phyloP scores from a whole-genome alignment of 352 stramenopile genomes.

The Phytophthora hybrid region DNA sequence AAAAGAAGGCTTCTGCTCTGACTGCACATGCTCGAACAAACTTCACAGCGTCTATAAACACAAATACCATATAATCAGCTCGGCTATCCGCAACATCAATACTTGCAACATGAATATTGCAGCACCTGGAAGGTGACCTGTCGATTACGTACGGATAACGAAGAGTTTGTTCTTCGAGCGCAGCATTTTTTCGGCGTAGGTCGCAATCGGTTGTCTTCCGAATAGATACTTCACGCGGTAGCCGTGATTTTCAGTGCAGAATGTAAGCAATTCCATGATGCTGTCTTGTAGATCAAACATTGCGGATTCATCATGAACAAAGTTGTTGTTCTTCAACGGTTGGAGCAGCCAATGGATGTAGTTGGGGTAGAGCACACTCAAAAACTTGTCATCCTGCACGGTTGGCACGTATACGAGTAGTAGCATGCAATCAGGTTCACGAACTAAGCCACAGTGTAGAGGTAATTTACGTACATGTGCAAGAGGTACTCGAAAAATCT shows the following conservation, averaged over 20 bases:
- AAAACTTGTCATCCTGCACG: slow-evolving; percentile 85
- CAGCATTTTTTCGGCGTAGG: slow-evolving; percentile 80
- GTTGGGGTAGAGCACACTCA: slow-evolving; percentile 88
- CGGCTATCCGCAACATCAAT: neutral
- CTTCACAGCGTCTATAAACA: slow-evolving; percentile 71
- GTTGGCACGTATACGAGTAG: neutral
- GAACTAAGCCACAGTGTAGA: neutral
- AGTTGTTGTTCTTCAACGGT: slow-evolving; percentile 71
- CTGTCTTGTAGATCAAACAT: slow-evolving; percentile 85
- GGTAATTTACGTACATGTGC: slow-evolving; percentile 55
- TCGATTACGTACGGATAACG: slow-evolving; percentile 71
- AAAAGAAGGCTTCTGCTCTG: slow-evolving; percentile 85
- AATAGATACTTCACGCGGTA: slow-evolving; percentile 92
- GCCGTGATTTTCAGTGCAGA: slow-evolving; percentile 84
- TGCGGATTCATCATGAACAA: slow-evolving; percentile 46
- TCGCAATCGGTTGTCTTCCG: slow-evolving; percentile 76
- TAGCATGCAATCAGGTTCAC: neutral
- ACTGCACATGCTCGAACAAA: slow-evolving; percentile 81
- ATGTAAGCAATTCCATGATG: slow-evolving; percentile 88
- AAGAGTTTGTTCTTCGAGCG: slow-evolving; percentile 86
- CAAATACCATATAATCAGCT: slow-evolving; percentile 6
- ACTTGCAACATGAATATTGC: slow-evolving; percentile 22
- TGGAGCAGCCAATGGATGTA: slow-evolving; percentile 90
- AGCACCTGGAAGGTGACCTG: slow-evolving; percentile 32
- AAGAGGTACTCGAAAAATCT: slow-evolving; percentile 79